Conservation (phyloP, 441 rosid species). For the Adansonia rubrostipa region DNA sequence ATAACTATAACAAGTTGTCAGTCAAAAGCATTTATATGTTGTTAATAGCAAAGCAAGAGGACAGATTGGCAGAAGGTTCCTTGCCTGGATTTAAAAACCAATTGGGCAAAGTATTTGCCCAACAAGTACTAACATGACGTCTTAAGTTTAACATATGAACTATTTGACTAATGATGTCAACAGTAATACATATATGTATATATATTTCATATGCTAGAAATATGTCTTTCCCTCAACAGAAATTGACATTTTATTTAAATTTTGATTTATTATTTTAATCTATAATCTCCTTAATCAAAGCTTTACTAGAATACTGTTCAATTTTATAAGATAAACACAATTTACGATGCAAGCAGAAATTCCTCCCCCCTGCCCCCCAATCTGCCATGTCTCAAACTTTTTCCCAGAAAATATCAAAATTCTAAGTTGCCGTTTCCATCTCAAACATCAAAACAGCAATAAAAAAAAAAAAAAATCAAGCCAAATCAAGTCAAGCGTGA, state of each 20-base stretch:
- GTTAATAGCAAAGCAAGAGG: background rate
- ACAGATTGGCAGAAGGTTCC: background rate
- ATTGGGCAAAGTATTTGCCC: background rate
- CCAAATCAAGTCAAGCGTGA: background rate
- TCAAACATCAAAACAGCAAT: background rate
- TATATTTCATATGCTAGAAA: background rate
- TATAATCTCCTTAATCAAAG: background rate
- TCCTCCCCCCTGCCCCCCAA: background rate
- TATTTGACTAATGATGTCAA: background rate
- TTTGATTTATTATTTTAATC: background rate
- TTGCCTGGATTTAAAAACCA: background rate
- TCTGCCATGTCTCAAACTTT: background rate
- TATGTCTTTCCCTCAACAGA: background rate
- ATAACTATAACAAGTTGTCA: no score
- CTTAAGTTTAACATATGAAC: background rate
- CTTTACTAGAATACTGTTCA: background rate
- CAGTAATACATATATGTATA: no score
- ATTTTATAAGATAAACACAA: background rate
- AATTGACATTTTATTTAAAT: background rate
- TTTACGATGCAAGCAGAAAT: background rate
- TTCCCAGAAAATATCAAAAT: background rate
- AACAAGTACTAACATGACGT: background rate
- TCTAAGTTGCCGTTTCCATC: background rate
- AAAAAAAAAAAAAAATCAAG: background rate
- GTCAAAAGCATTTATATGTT: no score